Evolutionary conservation across 1,139 yeast genomes (phyloP), one percentile per base, ranked within the genome.

Genomic region (Taiozyma sp.): DNA sequence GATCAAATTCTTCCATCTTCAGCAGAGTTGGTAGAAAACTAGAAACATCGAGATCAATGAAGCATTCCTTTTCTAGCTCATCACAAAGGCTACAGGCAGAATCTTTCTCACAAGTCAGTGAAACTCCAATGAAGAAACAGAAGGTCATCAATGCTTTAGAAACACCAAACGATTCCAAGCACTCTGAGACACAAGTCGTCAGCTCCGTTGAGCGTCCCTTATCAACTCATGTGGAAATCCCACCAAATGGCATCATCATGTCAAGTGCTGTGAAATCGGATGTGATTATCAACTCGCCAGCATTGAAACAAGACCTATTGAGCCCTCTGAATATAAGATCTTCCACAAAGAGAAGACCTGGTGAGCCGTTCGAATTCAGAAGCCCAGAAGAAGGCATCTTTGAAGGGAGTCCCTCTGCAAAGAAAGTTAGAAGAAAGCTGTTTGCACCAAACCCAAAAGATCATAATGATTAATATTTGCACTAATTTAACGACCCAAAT

Each of bases 71-170:
- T 2, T 40, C 43, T 13, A 23, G n/a, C 4, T 16, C 43, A 5
- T 40, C 43, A 2, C 43, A 40, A 24, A 24, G 29, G 13, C 10
- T 40, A 8, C 43, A 40, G 12, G 8, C n/a, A 13, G 46, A 48
- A 27, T 60, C 67, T 6, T 51, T 65, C 29, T 57, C 69, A 1
- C 74, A 70, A 53, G 67, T 70, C 7, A 65, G 62, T 19, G 69
- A 65, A 2, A 69, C 72, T 1, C 73, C 73, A 29, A 51, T 59
- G 48, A 65, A 61, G 50, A 54, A 55, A 14, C 51, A 52, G 6
- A 58, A 54, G 32, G 41, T 52, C 8, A 47, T 55, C 4, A 52
- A 57, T 43, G 51, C 55, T 19, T 44, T 57, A 28, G 45, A 49
- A 14, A 61, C 64, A 1, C 64, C 64, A 27, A 43, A 46, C 6